These are phyloP conservation scores for Rauvolfia tetraphylla DNA, from an alignment of 257 asterid genomes.

Conservation along the genomic window DNA sequence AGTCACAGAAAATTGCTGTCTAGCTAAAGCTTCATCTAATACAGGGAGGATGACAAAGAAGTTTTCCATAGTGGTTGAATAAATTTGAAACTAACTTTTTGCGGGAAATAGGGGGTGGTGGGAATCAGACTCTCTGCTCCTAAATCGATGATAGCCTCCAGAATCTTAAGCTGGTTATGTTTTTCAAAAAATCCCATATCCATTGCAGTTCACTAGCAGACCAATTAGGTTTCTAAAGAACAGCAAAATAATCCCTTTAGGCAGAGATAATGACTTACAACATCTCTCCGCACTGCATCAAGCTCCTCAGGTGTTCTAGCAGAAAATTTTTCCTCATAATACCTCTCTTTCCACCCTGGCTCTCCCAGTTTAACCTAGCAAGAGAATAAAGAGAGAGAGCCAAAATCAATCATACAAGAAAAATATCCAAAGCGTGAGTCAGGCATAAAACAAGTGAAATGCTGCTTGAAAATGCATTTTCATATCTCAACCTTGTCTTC, in stretches of 20 bases:
- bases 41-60: background rate
- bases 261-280: constrained; percentile 49
- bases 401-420: constrained; percentile 1
- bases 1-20: background rate
- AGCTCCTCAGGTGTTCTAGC: constrained; percentile 77
- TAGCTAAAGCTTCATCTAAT: background rate
- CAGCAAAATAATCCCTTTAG: background rate
- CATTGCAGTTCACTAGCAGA: background rate
- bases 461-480: constrained; percentile 11
- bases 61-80: background rate
- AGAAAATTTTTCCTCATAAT: constrained; percentile 82
- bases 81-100: background rate
- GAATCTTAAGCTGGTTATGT: background rate
- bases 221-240: background rate
- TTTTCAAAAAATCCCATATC: background rate
- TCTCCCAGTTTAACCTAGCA: constrained; percentile 81
- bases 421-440: background rate
- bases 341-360: constrained; percentile 96
- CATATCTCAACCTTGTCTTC: constrained; percentile 74
- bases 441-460: constrained; percentile 9
- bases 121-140: too few relatives aligned
- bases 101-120: too few relatives aligned
- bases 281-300: constrained; percentile 76
- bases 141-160: background rate
- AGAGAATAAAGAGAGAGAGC: constrained; percentile 20